A percentile compares a stretch with the other conserved stretches of the same genome.
These are phyloP conservation scores for Echinochloa phyllopogon DNA, from an alignment of 176 grass and related monocot genomes.

Conservation along the genomic window DNA sequence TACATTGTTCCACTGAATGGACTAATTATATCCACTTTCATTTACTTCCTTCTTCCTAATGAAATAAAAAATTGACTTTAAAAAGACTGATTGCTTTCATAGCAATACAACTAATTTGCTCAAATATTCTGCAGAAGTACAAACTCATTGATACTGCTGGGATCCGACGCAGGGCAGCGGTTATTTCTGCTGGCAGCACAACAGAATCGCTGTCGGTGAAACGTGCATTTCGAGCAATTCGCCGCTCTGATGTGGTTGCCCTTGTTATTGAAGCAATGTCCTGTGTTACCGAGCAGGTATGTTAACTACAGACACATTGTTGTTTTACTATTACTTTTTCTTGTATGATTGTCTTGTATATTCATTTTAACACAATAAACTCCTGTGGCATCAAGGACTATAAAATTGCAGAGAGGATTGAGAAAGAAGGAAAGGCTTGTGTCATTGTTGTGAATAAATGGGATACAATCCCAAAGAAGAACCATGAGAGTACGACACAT, in stretches of 20 bases:
- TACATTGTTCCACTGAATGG: neutral
- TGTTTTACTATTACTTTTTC: neutral
- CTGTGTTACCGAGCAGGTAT: slow-evolving; percentile 93
- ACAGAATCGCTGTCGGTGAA: slow-evolving; percentile 90
- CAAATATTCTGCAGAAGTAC: slow-evolving; percentile 75
- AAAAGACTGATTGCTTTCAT: neutral
- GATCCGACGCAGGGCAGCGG: slow-evolving; percentile 81
- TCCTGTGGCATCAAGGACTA: slow-evolving; percentile 63
- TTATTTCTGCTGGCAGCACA: slow-evolving; percentile 87
- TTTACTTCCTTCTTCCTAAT: slow-evolving; percentile 5
- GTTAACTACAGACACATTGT: neutral
- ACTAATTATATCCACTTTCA: neutral
- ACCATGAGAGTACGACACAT: slow-evolving; percentile 75
- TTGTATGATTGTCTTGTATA: slow-evolving; percentile 1
- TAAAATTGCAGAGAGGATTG: slow-evolving; percentile 95
- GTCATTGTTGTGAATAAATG: slow-evolving; percentile 98
- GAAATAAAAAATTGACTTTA: neutral
- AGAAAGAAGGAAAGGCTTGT: slow-evolving; percentile 95
- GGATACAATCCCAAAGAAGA: slow-evolving; percentile 99
- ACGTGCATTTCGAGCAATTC: slow-evolving; percentile 89
- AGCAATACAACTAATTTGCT: slow-evolving; percentile 29
- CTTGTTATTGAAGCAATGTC: slow-evolving; percentile 91
- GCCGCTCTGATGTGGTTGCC: slow-evolving; percentile 89
- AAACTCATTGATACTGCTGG: slow-evolving; percentile 97
- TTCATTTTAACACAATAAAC: slow-evolving; percentile 19